A percentile compares a stretch with the other conserved stretches of the same genome.
Evolutionary conservation across 805 yeast species (phyloP).

Genomic region (Tetrapisispora nanseiensis): DNA sequence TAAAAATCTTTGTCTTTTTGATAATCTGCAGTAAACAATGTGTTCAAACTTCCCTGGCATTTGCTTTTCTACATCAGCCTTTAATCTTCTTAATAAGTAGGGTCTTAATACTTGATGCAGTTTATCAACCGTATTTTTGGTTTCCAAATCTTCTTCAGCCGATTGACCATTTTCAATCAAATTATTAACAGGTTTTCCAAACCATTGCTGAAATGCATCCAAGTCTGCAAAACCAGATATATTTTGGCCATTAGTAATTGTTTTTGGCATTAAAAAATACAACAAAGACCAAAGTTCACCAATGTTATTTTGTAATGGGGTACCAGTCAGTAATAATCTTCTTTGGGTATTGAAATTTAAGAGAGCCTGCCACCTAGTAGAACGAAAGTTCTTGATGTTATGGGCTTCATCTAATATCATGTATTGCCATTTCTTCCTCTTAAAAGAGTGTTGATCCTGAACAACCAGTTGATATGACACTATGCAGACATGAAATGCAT

Average conservation of each 20-base stretch:
- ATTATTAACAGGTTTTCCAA: conserved; percentile 93
- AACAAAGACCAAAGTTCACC: conserved; percentile 94
- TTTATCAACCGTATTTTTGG: conserved; percentile 74
- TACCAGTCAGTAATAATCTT: conserved; percentile 84
- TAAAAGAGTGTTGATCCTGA: conserved; percentile 90
- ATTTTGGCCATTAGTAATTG: conserved; percentile 40
- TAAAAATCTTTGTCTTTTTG: conserved; percentile 82
- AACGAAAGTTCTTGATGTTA: conserved; percentile 89
- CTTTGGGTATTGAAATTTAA: conserved; percentile 88
- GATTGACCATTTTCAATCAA: conserved; percentile 54
- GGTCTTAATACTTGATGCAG: conserved; percentile 92
- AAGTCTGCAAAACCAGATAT: conserved; percentile 87
- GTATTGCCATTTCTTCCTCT: conserved; percentile 88
- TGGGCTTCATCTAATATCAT: conserved; percentile 98
- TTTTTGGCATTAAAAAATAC: conserved; percentile 90
- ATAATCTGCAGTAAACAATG: conserved; percentile 79
- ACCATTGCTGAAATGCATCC: conserved; percentile 96
- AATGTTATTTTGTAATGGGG: conserved; percentile 90
- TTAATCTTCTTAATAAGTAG: conserved; percentile 78
- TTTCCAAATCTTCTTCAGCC: conserved; percentile 64
- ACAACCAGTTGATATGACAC: conserved; percentile 96
- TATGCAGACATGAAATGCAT: conserved; percentile 91
- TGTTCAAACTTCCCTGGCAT: conserved; percentile 99
- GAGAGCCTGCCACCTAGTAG: conserved; percentile 94
- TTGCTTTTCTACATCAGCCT: conserved; percentile 94